Evolutionary conservation across 2,329 filamentous ascomycete species (phyloP).

Genomic region (Rutstroemia sp.): DNA sequence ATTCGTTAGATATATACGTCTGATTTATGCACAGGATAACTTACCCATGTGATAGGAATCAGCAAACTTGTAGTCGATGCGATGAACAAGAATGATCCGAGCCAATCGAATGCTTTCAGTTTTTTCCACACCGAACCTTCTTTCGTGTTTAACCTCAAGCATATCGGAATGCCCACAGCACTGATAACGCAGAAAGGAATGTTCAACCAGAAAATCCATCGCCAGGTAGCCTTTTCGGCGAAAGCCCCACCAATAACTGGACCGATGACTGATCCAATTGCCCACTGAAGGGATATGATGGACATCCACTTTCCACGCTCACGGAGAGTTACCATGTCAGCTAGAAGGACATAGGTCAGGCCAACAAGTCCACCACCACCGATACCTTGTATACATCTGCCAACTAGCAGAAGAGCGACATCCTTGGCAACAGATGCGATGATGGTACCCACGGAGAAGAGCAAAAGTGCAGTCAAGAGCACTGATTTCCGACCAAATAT

Average conservation of each 20-base stretch:
- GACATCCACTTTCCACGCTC: slow-evolving; percentile 33
- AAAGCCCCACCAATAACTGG: slow-evolving; percentile 36
- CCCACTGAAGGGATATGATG: slow-evolving; percentile 21
- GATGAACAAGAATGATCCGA: slow-evolving; percentile 54
- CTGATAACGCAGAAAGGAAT: slow-evolving; percentile 20
- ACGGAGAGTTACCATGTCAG: slow-evolving; percentile 38
- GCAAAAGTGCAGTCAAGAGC: slow-evolving; percentile 15
- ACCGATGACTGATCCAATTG: slow-evolving; percentile 28
- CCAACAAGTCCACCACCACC: slow-evolving; percentile 42
- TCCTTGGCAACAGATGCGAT: slow-evolving; percentile 28
- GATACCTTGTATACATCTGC: slow-evolving; percentile 38
- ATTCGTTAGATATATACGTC: neutral
- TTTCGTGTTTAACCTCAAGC: slow-evolving; percentile 15
- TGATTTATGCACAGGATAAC: neutral
- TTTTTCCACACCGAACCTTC: slow-evolving; percentile 17
- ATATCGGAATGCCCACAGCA: slow-evolving; percentile 20
- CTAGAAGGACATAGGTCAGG: slow-evolving; percentile 37
- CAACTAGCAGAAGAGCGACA: slow-evolving; percentile 24
- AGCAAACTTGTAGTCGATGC: slow-evolving; percentile 49
- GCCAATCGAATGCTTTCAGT: slow-evolving; percentile 45
- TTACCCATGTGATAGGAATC: slow-evolving; percentile 52
- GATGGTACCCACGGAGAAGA: slow-evolving; percentile 24
- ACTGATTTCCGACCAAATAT: slow-evolving; percentile 21
- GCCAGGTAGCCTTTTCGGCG: slow-evolving; percentile 30
- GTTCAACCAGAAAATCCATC: slow-evolving; percentile 24